Percentiles rank a stretch among this genome's conserved stretches.
Conservation (phyloP, 441 rosid genomes). For the Biscutella laevigata region DNA sequence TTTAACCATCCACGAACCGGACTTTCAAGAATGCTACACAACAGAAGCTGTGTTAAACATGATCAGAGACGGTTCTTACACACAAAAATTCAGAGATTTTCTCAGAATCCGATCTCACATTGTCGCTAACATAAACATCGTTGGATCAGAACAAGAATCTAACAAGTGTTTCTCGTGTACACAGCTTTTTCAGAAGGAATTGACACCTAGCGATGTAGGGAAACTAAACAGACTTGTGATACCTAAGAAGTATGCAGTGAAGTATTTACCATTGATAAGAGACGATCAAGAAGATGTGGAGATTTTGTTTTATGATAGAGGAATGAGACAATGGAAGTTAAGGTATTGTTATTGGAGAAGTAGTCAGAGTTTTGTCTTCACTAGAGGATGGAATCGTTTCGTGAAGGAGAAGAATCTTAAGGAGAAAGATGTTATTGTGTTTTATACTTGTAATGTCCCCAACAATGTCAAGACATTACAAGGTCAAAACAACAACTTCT, state of each 20-base stretch:
- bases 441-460: conserved; percentile 31
- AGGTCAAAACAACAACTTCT: conserved; percentile 25
- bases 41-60: conserved; percentile 45
- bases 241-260: conserved; percentile 58
- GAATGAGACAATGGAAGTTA: conserved; percentile 68
- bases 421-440: conserved; percentile 40
- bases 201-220: conserved; percentile 86
- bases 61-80: conserved; percentile 67
- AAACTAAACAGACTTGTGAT: conserved; percentile 80
- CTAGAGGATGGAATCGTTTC: conserved; percentile 78
- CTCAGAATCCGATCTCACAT: conserved; percentile 26
- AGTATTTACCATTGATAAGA: conserved; percentile 41
- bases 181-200: conserved; percentile 56
- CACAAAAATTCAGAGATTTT: conserved; percentile 34
- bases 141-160: conserved; percentile 14
- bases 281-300: conserved; percentile 32
- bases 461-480: conserved; percentile 7
- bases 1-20: conserved; percentile 35
- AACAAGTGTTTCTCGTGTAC: conserved; percentile 21
- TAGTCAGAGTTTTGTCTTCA: conserved; percentile 79
- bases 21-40: conserved; percentile 34
- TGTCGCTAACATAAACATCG: conserved; percentile 6
- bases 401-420: conserved; percentile 50
- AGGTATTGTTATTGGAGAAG: conserved; percentile 83
- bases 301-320: conserved; percentile 46